Percentiles rank a stretch among this genome's conserved stretches.
phyloP scores from a whole-genome alignment of 192 early-diverging fungal genomes.

The Haplosporangium gracile region DNA sequence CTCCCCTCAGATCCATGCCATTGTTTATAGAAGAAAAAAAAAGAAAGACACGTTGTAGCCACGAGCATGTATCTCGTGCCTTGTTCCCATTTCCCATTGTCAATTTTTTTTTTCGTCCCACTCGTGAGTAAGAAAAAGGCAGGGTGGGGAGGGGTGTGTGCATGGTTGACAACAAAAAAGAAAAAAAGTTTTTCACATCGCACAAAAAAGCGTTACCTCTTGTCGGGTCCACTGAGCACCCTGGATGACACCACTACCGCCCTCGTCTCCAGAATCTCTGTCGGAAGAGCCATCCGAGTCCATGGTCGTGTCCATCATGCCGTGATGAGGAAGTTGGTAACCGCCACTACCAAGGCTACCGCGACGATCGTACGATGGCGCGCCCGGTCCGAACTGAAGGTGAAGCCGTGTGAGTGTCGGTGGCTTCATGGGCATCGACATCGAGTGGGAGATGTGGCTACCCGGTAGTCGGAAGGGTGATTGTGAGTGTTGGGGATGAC shows the following conservation, averaged over 20 bases:
- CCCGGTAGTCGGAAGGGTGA: neutral
- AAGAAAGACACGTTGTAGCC: neutral
- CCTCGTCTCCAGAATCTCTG: conserved; percentile 36
- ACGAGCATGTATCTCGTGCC: conserved; percentile 3
- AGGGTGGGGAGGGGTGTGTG: neutral
- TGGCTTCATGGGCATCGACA: conserved; percentile 34
- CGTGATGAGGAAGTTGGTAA: neutral
- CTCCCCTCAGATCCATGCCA: neutral
- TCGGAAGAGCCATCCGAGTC: conserved; percentile 44
- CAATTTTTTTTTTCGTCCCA: neutral
- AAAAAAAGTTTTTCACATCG: neutral
- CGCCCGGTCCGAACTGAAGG: neutral
- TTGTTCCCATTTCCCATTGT: neutral
- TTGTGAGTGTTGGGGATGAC: neutral
- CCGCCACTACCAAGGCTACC: neutral
- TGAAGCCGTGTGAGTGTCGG: conserved; percentile 7
- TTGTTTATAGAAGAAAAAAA: neutral
- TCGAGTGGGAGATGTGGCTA: conserved; percentile 12
- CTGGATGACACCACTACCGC: neutral
- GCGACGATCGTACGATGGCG: neutral
- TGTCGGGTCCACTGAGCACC: conserved; percentile 37
- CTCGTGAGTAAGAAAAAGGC: neutral
- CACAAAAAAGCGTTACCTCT: conserved; percentile 26
- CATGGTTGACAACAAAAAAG: neutral
- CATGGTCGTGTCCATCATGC: conserved; percentile 21